These are phyloP conservation scores for Chrysopogon serrulatus DNA, from an alignment of 176 grass and related monocot genomes.

Conservation along the genomic window DNA sequence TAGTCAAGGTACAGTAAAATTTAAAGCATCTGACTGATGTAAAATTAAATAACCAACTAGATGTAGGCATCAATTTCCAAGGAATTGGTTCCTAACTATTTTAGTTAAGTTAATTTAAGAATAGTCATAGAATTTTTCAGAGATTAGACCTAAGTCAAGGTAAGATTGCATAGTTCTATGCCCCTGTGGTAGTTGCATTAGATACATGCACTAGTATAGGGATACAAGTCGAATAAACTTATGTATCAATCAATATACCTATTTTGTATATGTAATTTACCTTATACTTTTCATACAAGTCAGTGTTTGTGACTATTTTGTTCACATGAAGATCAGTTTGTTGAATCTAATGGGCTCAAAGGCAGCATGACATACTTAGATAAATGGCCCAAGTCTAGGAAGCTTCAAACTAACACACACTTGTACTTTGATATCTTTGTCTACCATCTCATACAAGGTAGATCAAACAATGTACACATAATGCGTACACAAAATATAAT, in stretches of 20 bases:
- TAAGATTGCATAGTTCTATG: neutral
- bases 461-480: neutral
- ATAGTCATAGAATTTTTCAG: neutral
- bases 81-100: neutral
- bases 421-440: neutral
- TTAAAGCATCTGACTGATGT: neutral
- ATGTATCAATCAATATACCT: neutral
- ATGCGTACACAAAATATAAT: neutral
- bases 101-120: neutral
- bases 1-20: neutral
- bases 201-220: neutral
- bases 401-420: neutral
- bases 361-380: neutral
- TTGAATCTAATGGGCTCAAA: neutral
- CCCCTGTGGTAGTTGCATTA: neutral
- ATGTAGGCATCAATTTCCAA: neutral
- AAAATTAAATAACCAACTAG: neutral
- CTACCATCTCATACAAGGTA: neutral
- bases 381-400: neutral
- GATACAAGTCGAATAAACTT: neutral
- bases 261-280: neutral
- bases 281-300: neutral
- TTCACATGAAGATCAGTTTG: neutral
- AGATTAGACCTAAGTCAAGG: neutral
- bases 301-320: neutral